A percentile compares a stretch with the other conserved stretches of the same genome.
Evolutionary conservation across 768 basidiomycete species (phyloP).

Genomic region (Mycena leptocephala): DNA sequence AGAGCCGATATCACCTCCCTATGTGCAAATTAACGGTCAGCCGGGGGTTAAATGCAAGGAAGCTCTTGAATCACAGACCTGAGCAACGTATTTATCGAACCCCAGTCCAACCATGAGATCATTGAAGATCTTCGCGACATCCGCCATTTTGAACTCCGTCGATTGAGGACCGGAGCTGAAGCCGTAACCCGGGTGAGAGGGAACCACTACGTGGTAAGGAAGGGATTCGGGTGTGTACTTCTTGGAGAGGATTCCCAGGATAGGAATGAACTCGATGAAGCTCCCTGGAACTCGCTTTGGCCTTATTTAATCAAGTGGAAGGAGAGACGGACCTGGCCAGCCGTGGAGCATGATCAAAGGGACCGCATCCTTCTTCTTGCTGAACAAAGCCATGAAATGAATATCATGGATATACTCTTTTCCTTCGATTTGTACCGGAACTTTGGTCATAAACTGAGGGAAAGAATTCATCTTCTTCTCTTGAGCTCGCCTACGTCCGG

Average conservation of each 20-base stretch:
- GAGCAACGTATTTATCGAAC: constrained; percentile 19
- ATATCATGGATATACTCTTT: constrained; percentile 24
- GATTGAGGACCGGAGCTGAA: constrained; percentile 20
- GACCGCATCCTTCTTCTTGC: constrained; percentile 18
- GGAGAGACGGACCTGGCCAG: constrained; percentile 22
- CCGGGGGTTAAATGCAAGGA: neutral
- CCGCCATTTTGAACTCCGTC: constrained; percentile 15
- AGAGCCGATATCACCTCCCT: constrained; percentile 18
- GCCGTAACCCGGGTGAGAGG: constrained; percentile 15
- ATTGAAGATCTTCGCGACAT: constrained; percentile 22
- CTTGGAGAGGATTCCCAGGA: constrained; percentile 21
- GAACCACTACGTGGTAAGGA: constrained; percentile 17
- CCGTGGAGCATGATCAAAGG: constrained; percentile 17
- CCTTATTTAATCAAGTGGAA: constrained; percentile 3
- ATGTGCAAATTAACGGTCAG: constrained; percentile 7
- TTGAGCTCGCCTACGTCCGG: constrained; percentile 14
- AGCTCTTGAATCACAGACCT: constrained; percentile 17
- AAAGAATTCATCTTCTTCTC: constrained; percentile 15
- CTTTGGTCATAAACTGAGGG: constrained; percentile 16
- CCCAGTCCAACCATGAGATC: constrained; percentile 17
- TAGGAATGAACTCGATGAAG: constrained; percentile 21
- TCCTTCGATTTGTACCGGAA: constrained; percentile 14
- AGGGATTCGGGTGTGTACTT: constrained; percentile 19
- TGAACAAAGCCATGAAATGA: constrained; percentile 16
- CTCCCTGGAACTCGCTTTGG: constrained; percentile 18